Percentiles rank a stretch among this genome's conserved stretches.
Conservation (phyloP, 176 grass and related monocot species). For the Microstegium vimineum region DNA sequence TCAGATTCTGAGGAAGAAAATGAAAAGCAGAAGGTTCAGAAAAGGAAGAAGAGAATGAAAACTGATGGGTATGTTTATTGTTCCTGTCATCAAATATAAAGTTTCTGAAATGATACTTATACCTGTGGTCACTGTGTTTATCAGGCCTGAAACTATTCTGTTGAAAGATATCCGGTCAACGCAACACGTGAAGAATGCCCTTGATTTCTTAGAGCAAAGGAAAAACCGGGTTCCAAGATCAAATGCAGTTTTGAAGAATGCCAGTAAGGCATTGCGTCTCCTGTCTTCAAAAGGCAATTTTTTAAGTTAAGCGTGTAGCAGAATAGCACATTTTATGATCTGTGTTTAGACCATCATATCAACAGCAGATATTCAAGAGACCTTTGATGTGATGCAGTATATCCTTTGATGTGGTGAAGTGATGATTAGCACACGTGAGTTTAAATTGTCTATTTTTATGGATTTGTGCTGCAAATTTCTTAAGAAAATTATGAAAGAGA, state of each 20-base stretch:
- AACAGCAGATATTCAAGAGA: neutral
- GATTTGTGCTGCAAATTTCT: neutral
- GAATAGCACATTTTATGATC: neutral
- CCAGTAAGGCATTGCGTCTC: constrained; percentile 33
- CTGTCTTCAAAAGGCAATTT: constrained; percentile 35
- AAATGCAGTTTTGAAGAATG: constrained; percentile 48
- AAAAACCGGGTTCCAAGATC: constrained; percentile 62
- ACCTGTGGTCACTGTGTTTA: constrained; percentile 10
- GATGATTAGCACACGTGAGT: too few relatives aligned
- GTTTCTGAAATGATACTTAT: constrained; percentile 7
- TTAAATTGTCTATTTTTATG: too few relatives aligned
- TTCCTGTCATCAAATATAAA: neutral
- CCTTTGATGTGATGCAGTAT: too few relatives aligned
- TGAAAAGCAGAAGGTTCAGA: constrained; percentile 40
- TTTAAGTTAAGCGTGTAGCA: neutral
- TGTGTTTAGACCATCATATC: neutral
- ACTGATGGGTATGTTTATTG: constrained; percentile 53
- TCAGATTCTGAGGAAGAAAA: constrained; percentile 91
- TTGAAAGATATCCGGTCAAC: constrained; percentile 59
- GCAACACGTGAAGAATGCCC: constrained; percentile 51
- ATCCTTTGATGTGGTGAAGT: too few relatives aligned
- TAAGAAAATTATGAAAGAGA: neutral
- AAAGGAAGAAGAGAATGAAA: constrained; percentile 52
- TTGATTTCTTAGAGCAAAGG: constrained; percentile 66
- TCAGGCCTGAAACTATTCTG: constrained; percentile 77